Evolutionary conservation across 768 basidiomycete species (phyloP), one percentile per base, ranked within the genome.

Genomic region (Exidia glandulosa): DNA sequence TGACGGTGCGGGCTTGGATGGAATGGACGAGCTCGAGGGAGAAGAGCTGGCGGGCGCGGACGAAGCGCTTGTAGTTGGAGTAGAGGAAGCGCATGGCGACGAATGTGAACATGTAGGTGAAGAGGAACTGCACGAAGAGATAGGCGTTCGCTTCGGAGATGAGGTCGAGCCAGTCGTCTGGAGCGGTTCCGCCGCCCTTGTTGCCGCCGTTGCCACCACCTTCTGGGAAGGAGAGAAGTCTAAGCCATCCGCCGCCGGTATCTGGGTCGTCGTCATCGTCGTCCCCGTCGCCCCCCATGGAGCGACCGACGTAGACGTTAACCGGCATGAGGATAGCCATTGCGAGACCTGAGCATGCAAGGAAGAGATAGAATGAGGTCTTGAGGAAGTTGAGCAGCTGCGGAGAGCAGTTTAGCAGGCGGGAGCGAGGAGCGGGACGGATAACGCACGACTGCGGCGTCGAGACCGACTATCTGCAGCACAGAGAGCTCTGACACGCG

Each of bases 331-430:
- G 80, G n/a, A 94, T 84, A 4, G 82, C 71, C 7, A 86, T 73
- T 0, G 94, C 93, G 60, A 92, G 86, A 54, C 91, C 67, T 0
- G 93, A 90, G 71, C 90, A 91, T 16, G 87, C 74, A 0, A 88
- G 85, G 73, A 99, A 99, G 30, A 97, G 77, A 67, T 88, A 85
- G 72, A 97, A 98, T 0, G 88, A 85, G 80, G 88, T 96, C 71
- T 95, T 94, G 79, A 92, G 88, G 74, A 99, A 98, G 64, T 87
- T 91, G 47, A 99, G 80, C 2, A 98, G 80, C 92, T 96, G 68
- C 14, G 31, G 31, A 1, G 7, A n/a, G 29, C 36, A 59, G 25
- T 61, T 60, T 48, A 57, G 48, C 31, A 12, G 52, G 25, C 23
- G 9, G 50, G 9, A 54, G 30, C 30, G 14, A 14, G 36, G 36